These are phyloP conservation scores for Turnera subulata DNA, from an alignment of 345 rosid species.

Conservation along the genomic window DNA sequence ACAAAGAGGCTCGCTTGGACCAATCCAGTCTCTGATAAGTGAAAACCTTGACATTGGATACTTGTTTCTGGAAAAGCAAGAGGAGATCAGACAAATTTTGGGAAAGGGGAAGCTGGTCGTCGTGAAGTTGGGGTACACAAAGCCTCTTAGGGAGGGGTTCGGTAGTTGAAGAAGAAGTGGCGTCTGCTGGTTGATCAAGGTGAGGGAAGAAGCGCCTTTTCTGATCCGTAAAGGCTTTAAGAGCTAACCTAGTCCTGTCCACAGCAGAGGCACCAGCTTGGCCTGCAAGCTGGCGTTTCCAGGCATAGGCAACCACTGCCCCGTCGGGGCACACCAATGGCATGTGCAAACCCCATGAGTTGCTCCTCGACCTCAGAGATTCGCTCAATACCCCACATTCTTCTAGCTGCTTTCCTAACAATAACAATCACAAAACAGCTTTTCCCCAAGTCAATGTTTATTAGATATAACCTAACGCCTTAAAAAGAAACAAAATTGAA, in stretches of 20 bases:
- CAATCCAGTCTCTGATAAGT: slow-evolving; percentile 75
- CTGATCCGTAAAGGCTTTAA: slow-evolving; percentile 92
- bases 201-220: slow-evolving; percentile 85
- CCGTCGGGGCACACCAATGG: slow-evolving; percentile 97
- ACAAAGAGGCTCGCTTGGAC: slow-evolving; percentile 72
- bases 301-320: slow-evolving; percentile 93
- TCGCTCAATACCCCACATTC: slow-evolving; percentile 87
- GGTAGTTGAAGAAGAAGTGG: slow-evolving; percentile 13
- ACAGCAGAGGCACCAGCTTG: slow-evolving; percentile 99
- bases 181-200: slow-evolving; percentile 54
- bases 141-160: slow-evolving; percentile 52
- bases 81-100: slow-evolving; percentile 64
- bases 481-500: neutral
- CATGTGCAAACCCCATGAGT: slow-evolving; percentile 95
- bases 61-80: slow-evolving; percentile 48
- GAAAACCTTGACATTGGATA: slow-evolving; percentile 54
- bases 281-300: slow-evolving; percentile 99
- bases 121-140: slow-evolving; percentile 33
- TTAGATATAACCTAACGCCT: neutral
- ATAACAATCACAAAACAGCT: slow-evolving; percentile 3
- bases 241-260: slow-evolving; percentile 93
- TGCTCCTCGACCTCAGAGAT: slow-evolving; percentile 64
- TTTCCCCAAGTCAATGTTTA: neutral
- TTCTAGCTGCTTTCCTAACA: slow-evolving; percentile 75
- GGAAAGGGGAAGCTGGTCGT: slow-evolving; percentile 44